A percentile compares a stretch with the other conserved stretches of the same genome.
Conservation (phyloP, 2,329 filamentous ascomycete genomes). For the Aquanectria penicillioides region DNA sequence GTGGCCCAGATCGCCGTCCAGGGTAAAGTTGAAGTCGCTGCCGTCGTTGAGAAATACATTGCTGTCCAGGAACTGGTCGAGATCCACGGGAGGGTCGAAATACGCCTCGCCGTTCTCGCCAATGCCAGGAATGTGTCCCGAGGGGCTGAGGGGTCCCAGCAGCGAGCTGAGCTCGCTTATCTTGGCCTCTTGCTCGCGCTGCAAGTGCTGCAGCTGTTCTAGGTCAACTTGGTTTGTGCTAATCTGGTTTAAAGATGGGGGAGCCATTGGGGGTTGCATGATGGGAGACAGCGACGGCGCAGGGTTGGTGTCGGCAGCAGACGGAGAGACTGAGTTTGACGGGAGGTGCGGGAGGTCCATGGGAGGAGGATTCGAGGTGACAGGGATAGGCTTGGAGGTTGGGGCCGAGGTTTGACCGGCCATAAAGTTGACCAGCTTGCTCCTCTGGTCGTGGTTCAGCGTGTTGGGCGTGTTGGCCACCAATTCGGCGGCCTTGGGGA, state of each 20-base stretch:
- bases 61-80: slow-evolving; percentile 63
- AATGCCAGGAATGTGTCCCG: slow-evolving; percentile 79
- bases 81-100: slow-evolving; percentile 54
- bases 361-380: slow-evolving; percentile 27
- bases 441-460: slow-evolving; percentile 66
- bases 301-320: slow-evolving; percentile 37
- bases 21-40: slow-evolving; percentile 62
- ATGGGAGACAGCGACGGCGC: slow-evolving; percentile 60
- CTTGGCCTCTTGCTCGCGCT: slow-evolving; percentile 80
- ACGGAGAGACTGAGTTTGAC: slow-evolving; percentile 40
- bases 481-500: slow-evolving; percentile 61
- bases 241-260: slow-evolving; percentile 69
- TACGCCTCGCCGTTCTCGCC: slow-evolving; percentile 51
- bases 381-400: slow-evolving; percentile 35
- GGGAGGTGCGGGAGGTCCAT: slow-evolving; percentile 29
- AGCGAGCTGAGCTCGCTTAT: slow-evolving; percentile 79
- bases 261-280: slow-evolving; percentile 54
- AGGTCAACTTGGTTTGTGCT: slow-evolving; percentile 78
- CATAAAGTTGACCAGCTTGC: slow-evolving; percentile 69
- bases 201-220: slow-evolving; percentile 80
- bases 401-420: slow-evolving; percentile 52
- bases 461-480: slow-evolving; percentile 66
- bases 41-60: slow-evolving; percentile 51
- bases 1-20: slow-evolving; percentile 50
- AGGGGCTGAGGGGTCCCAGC: slow-evolving; percentile 83